A percentile compares a stretch with the other conserved stretches of the same genome.
Conservation (phyloP, 176 grass and related monocot genomes). For the Aegilops umbellulata region DNA sequence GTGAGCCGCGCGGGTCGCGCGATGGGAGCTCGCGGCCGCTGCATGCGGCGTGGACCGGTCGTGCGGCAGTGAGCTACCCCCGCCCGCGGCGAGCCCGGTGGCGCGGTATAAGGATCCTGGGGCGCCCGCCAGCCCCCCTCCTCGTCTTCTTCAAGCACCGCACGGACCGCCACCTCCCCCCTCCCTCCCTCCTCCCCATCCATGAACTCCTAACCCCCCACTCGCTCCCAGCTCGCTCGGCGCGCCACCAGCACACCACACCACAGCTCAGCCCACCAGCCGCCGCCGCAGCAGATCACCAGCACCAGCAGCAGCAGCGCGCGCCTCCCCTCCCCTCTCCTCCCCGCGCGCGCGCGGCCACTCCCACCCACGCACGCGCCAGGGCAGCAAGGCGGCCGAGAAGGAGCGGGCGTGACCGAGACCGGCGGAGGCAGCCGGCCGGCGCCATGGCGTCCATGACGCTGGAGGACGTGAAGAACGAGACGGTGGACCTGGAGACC, state of each 20-base stretch:
- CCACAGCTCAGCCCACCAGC: background rate
- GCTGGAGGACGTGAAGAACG: constrained; percentile 72
- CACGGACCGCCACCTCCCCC: constrained; percentile 17
- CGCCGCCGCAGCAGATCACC: too few species aligned
- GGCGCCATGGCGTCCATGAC: constrained; percentile 67
- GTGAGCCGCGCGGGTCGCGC: background rate
- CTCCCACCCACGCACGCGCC: too few species aligned
- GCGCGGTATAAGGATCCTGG: constrained; percentile 24
- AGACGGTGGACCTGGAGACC: constrained; percentile 86
- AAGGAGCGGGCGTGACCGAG: background rate
- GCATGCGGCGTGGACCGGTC: background rate
- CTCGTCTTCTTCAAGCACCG: constrained; percentile 32
- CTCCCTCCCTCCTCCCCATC: background rate
- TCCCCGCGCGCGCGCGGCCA: too few species aligned
- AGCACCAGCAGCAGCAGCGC: too few species aligned
- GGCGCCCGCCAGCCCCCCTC: background rate
- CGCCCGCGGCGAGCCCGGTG: background rate
- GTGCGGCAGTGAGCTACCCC: background rate
- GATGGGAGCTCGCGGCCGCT: background rate
- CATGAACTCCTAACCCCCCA: background rate
- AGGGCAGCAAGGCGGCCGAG: background rate
- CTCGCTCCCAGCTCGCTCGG: background rate
- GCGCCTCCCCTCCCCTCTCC: background rate
- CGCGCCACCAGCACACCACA: background rate
- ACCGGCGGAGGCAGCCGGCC: background rate